These are phyloP conservation scores for Nakazawaea populi DNA, from an alignment of 805 yeast species.

Conservation along the genomic window DNA sequence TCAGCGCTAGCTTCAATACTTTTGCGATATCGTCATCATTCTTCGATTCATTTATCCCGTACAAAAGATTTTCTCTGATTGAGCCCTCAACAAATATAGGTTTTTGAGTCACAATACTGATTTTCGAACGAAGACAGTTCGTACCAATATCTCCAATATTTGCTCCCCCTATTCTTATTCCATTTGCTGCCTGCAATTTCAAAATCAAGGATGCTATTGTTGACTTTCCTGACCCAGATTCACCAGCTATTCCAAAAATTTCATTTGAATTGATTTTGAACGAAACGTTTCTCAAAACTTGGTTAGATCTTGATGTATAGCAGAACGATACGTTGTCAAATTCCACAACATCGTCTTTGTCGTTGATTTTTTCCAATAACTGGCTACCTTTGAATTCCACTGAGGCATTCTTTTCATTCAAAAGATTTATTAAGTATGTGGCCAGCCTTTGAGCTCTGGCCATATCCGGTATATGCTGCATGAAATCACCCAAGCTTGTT, in stretches of 20 bases:
- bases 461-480: conserved; percentile 71
- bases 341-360: conserved; percentile 21
- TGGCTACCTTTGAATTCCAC: conserved; percentile 32
- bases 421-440: conserved; percentile 40
- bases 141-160: conserved; percentile 43
- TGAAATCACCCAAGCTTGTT: conserved; percentile 51
- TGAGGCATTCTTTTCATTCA: conserved; percentile 23
- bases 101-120: conserved; percentile 73
- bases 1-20: conserved; percentile 39
- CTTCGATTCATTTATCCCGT: conserved; percentile 37
- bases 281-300: conserved; percentile 35
- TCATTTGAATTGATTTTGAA: conserved; percentile 40
- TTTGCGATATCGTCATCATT: conserved; percentile 27
- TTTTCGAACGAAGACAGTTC: conserved; percentile 40
- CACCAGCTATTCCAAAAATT: conserved; percentile 69
- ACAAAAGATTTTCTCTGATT: conserved; percentile 61
- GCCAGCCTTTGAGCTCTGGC: conserved; percentile 77
- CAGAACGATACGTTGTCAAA: conserved; percentile 44
- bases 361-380: conserved; percentile 18
- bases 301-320: conserved; percentile 31
- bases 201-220: conserved; percentile 58
- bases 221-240: conserved; percentile 90
- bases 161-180: conserved; percentile 37
- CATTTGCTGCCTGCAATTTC: conserved; percentile 39
- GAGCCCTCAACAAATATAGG: conserved; percentile 71